Evolutionary conservation across 495 filamentous ascomycete species (phyloP), one percentile per base, ranked within the genome.

Genomic region (Thermothielavioides terrestris): DNA sequence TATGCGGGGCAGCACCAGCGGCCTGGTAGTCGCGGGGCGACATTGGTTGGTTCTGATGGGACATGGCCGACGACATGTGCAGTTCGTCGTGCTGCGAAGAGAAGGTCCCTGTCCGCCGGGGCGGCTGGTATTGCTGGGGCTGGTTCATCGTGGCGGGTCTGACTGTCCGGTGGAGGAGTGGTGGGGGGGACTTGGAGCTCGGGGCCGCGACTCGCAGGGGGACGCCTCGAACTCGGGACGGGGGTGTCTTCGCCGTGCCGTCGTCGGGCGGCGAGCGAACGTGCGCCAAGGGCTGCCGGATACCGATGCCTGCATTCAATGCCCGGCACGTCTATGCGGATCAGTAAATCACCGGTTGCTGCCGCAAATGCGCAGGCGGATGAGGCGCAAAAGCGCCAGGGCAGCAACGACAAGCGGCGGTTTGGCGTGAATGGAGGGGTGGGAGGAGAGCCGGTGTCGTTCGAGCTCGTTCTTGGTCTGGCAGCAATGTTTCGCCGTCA

Each of bases 31-130:
- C 72, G 59, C 72, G 65, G 32, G 74, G 70, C 8, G 73, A 72
- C 41, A 73, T 52, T 50, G 47, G 73, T 39, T 65, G 69, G 68
- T 50, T 68, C 57, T 54, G 65, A 57, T 54, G 64, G 64, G 60
- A 39, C 57, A 74, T 73, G 35, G 76, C 73, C 12, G 84, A 70
- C 35, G 83, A 79, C 52, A 91, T 83, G 67, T 91, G 87, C 57
- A 90, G 75, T 71, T 94, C 88, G 56, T 90, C 87, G 53, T 68
- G 66, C 54, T 73, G 70, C 17, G 67, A 62, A 55, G 68, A 61
- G 58, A 68, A 73, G 45, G 65, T 67, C 25, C 65, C 65, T 49
- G 65, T 55, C 55, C 69, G 68, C 61, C 69, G 61, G 38, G 62
- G 64, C 56, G 67, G 64, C 55, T 69, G 69, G 56, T 71, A 69